A percentile compares a stretch with the other conserved stretches of the same genome.
Conservation (phyloP, 495 filamentous ascomycete species). For the Cercophora scortea region DNA sequence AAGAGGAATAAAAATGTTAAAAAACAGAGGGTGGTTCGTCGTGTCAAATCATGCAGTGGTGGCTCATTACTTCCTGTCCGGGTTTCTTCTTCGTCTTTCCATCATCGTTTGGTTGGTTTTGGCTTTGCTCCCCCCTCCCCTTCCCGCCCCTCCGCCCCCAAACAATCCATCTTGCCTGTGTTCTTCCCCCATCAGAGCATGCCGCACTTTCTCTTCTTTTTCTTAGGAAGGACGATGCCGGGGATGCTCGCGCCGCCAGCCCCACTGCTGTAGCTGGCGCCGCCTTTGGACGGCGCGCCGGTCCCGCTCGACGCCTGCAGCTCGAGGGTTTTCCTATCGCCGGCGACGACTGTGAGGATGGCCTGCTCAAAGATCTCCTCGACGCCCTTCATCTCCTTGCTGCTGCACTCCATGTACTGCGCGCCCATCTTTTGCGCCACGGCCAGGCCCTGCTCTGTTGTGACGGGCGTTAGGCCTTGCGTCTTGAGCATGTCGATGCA, state of each 20-base stretch:
- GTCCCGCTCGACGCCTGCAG: constrained; percentile 26
- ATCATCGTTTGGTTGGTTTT: no score
- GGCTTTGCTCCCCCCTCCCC: not conserved
- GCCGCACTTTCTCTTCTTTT: constrained; percentile 52
- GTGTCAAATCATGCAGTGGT: constrained; percentile 23
- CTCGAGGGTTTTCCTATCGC: constrained; percentile 48
- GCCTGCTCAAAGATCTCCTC: constrained; percentile 90
- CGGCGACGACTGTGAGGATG: constrained; percentile 76
- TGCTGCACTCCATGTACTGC: constrained; percentile 93
- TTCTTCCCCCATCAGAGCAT: constrained; percentile 10
- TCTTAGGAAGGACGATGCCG: constrained; percentile 31
- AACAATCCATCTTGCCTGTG: constrained; percentile 4
- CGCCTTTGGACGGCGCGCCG: not conserved
- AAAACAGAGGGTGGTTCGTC: constrained; percentile 4
- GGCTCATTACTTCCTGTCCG: not conserved
- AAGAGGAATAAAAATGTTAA: not conserved
- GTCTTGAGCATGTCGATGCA: constrained; percentile 98
- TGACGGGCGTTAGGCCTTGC: constrained; percentile 92
- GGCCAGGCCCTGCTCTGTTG: constrained; percentile 74
- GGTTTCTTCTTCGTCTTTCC: not conserved
- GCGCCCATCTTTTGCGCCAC: constrained; percentile 92
- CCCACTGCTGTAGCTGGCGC: not conserved
- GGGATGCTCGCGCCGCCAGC: constrained; percentile 17
- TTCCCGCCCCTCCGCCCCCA: not conserved
- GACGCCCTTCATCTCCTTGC: constrained; percentile 92